These are phyloP conservation scores for Parietichytrium sp. DNA, from an alignment of 108 stramenopile species.

Conservation along the genomic window DNA sequence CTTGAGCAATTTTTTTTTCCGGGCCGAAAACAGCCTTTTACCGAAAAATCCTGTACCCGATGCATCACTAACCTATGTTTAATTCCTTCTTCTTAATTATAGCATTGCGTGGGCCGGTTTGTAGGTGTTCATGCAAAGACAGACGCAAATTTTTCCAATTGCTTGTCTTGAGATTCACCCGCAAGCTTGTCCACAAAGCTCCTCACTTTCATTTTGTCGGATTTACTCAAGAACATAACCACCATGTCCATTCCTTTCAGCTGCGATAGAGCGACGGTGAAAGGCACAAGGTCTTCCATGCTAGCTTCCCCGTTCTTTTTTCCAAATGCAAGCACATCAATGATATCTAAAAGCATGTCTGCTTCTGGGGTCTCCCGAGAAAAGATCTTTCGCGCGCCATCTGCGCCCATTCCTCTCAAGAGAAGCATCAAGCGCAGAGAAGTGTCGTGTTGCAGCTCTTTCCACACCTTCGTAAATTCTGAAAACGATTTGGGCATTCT, in stretches of 20 bases:
- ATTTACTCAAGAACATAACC: slow-evolving; percentile 11
- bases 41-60: no score
- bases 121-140: no score
- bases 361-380: neutral
- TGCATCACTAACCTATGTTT: no score
- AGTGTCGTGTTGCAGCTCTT: neutral
- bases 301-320: neutral
- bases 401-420: neutral
- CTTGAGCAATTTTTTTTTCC: neutral
- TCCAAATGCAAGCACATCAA: neutral
- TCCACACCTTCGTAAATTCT: slow-evolving; percentile 20
- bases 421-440: neutral
- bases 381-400: neutral
- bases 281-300: no score
- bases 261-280: neutral
- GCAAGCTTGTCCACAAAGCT: no score
- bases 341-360: neutral
- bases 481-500: neutral
- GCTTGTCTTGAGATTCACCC: no score
- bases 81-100: no score
- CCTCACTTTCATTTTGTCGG: neutral
- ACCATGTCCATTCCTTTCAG: neutral
- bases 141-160: no score
- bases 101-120: no score
- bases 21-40: no score